A percentile compares a stretch with the other conserved stretches of the same genome.
phyloP scores from a whole-genome alignment of 345 rosid species.

The Orychophragmus violaceus region DNA sequence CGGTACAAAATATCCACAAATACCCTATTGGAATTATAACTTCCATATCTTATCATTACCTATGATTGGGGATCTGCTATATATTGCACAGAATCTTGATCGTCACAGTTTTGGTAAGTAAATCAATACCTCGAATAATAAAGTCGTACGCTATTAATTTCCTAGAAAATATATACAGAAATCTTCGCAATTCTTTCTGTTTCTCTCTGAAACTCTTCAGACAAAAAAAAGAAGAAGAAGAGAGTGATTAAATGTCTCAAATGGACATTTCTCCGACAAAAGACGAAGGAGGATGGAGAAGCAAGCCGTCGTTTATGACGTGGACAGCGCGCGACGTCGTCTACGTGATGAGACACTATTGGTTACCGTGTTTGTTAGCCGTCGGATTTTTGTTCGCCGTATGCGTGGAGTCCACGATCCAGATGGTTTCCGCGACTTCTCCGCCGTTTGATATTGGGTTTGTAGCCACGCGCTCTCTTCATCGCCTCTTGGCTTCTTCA shows the following conservation, averaged over 20 bases:
- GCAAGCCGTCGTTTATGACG: conserved; percentile 45
- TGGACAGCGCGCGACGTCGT: conserved; percentile 52
- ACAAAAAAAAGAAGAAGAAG: too few species aligned
- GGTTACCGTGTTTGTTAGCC: conserved; percentile 62
- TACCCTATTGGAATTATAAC: background rate
- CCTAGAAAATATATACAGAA: background rate
- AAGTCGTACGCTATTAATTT: background rate
- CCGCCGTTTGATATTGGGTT: conserved; percentile 84
- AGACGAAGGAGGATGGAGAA: background rate
- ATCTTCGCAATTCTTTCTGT: background rate
- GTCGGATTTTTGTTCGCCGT: conserved; percentile 61
- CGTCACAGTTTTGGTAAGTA: background rate
- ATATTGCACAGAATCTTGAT: background rate
- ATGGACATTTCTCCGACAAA: conserved; percentile 9
- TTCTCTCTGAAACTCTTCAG: background rate
- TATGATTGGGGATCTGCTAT: background rate
- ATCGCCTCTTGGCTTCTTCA: too few species aligned
- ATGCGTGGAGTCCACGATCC: conserved; percentile 86
- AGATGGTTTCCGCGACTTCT: conserved; percentile 61
- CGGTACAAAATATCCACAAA: background rate
- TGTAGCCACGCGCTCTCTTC: too few species aligned
- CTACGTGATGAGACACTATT: conserved; percentile 49
- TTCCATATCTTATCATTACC: background rate
- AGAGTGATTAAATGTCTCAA: background rate
- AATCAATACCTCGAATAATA: background rate